Conservation (phyloP, 805 yeast species). For the Pichia thaimueangensis region DNA sequence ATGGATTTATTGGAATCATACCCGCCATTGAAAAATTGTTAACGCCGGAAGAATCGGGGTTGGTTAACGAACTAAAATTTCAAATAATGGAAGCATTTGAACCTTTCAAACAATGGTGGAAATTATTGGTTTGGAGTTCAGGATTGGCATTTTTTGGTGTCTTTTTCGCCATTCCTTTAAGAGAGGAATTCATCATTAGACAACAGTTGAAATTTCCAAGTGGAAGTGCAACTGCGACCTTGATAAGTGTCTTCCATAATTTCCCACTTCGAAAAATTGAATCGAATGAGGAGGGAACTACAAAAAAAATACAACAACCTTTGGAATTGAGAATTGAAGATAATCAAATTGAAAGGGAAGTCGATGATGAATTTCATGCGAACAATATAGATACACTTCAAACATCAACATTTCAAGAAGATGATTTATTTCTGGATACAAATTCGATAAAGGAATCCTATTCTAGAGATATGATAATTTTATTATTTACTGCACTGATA, state of each 20-base stretch:
- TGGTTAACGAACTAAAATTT: conserved; percentile 26
- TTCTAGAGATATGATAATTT: conserved; percentile 51
- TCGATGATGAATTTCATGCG: neutral
- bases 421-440: neutral
- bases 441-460: conserved; percentile 26
- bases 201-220: conserved; percentile 91
- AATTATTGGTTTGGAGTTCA: conserved; percentile 72
- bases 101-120: conserved; percentile 33
- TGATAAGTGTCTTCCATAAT: conserved; percentile 81
- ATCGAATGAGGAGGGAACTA: too few species aligned
- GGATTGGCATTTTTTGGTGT: conserved; percentile 94
- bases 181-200: conserved; percentile 79
- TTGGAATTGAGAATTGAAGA: neutral
- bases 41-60: conserved; percentile 71
- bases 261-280: conserved; percentile 27
- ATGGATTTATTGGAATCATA: conserved; percentile 89
- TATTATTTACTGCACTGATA: conserved; percentile 53
- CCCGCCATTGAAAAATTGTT: conserved; percentile 93
- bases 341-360: neutral
- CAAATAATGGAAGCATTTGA: conserved; percentile 15
- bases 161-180: conserved; percentile 84
- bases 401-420: neutral
- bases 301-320: neutral
- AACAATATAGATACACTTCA: neutral
- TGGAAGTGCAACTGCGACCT: conserved; percentile 92